Percentiles rank a stretch among this genome's conserved stretches.
Evolutionary conservation across 2,329 filamentous ascomycete genomes (phyloP).

Genomic region (Pseudopyrenochaeta lycopersici): DNA sequence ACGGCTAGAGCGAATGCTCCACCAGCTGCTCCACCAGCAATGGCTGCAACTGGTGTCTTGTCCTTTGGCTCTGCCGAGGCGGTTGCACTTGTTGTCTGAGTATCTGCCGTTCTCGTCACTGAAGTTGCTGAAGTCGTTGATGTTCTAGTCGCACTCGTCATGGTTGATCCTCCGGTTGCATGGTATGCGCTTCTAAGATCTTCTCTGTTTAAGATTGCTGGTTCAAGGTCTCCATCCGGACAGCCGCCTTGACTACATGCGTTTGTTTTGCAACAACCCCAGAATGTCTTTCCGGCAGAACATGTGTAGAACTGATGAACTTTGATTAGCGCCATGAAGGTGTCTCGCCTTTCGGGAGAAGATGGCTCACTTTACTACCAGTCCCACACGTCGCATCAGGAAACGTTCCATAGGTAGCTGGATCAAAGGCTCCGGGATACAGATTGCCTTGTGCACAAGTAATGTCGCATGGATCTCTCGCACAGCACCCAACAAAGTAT

Average conservation of each 20-base stretch:
- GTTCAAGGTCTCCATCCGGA: conserved; percentile 31
- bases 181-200: conserved; percentile 23
- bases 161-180: conserved; percentile 15
- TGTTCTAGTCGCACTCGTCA: conserved; percentile 3
- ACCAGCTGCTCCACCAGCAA: conserved; percentile 34
- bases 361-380: conserved; percentile 10
- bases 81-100: not conserved
- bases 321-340: not conserved
- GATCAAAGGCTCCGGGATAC: conserved; percentile 44
- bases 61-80: conserved; percentile 1
- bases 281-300: conserved; percentile 35
- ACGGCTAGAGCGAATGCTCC: conserved; percentile 24
- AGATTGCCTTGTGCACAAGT: conserved; percentile 45
- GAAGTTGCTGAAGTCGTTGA: conserved; percentile 4
- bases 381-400: conserved; percentile 40
- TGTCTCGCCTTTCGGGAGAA: not conserved
- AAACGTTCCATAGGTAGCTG: conserved; percentile 38
- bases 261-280: conserved; percentile 51
- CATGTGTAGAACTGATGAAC: conserved; percentile 48
- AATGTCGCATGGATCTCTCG: conserved; percentile 43
- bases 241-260: conserved; percentile 45
- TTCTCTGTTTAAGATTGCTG: conserved; percentile 23
- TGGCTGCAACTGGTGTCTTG: conserved; percentile 22
- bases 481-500: conserved; percentile 51
- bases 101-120: not conserved